Conservation (phyloP, 768 basidiomycete species). For the Lactifluus echinatus region DNA sequence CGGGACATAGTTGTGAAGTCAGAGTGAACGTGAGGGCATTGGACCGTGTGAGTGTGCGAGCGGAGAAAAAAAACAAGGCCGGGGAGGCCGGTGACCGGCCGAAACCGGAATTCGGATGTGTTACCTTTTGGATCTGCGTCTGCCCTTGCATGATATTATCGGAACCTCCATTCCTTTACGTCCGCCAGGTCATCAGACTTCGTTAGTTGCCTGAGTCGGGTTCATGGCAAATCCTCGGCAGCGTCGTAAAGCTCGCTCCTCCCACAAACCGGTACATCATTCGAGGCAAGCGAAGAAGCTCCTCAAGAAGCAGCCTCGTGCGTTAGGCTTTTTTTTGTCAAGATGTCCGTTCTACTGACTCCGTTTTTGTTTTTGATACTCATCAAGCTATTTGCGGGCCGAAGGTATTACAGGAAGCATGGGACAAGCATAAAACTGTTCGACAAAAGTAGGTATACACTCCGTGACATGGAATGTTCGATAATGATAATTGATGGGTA, state of each 20-base stretch:
- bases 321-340: conserved; percentile 25
- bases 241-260: conserved; percentile 75
- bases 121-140: background rate
- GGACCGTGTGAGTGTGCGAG: background rate
- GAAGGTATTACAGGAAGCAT: conserved; percentile 69
- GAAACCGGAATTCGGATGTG: background rate
- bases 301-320: conserved; percentile 71
- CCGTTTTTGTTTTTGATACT: conserved; percentile 7
- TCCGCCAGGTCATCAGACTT: conserved; percentile 8
- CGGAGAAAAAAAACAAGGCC: background rate
- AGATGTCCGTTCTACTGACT: conserved; percentile 11
- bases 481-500: conserved; percentile 11
- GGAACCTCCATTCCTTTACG: conserved; percentile 12
- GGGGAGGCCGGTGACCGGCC: background rate
- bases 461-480: conserved; percentile 11
- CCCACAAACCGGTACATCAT: conserved; percentile 66
- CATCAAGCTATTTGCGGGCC: conserved; percentile 70
- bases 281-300: conserved; percentile 67
- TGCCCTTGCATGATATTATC: background rate
- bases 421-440: conserved; percentile 84
- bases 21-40: background rate
- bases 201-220: background rate
- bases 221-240: conserved; percentile 93
- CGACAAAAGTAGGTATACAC: conserved; percentile 71
- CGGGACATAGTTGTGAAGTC: conserved; percentile 27